Evolutionary conservation across 1,284 basidiomycete genomes (phyloP).

Genomic region (Wolfiporia cocos): DNA sequence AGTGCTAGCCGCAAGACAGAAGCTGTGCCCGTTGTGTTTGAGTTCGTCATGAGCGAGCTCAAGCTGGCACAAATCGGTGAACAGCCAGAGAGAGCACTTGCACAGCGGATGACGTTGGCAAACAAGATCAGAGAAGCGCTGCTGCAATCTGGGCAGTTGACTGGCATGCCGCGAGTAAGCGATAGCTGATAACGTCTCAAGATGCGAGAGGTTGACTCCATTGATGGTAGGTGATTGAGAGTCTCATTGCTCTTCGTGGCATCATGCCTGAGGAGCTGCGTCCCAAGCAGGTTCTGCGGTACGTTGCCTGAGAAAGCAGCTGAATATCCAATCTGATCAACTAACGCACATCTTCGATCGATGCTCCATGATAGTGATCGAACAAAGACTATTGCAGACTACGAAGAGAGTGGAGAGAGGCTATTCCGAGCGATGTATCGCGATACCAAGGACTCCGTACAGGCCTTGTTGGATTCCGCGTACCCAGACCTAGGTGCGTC

Average conservation of each 20-base stretch:
- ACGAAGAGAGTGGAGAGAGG: constrained; percentile 32
- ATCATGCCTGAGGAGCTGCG: constrained; percentile 28
- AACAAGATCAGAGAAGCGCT: constrained; percentile 48
- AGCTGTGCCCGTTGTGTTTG: constrained; percentile 46
- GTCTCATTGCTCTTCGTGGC: constrained; percentile 24
- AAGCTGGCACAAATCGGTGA: constrained; percentile 17
- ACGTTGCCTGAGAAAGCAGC: constrained; percentile 1
- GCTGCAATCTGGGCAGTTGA: constrained; percentile 48
- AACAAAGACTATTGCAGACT: constrained; percentile 31
- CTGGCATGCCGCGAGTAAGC: constrained; percentile 46
- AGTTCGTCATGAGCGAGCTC: constrained; percentile 39
- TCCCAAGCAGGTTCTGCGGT: constrained; percentile 26
- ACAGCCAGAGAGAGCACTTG: constrained; percentile 19
- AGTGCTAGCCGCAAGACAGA: constrained; percentile 50
- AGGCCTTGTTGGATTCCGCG: constrained; percentile 35
- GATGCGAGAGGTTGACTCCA: not conserved
- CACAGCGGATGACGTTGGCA: constrained; percentile 34
- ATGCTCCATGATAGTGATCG: constrained; percentile 31
- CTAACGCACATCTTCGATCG: not conserved
- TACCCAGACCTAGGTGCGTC: constrained; percentile 52
- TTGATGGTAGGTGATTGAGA: constrained; percentile 28
- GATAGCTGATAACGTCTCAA: not conserved
- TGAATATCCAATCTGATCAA: not conserved
- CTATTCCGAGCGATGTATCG: constrained; percentile 46
- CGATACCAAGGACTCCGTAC: constrained; percentile 37